Evolutionary conservation across 768 basidiomycete genomes (phyloP).

Genomic region (Auricularia cornea): DNA sequence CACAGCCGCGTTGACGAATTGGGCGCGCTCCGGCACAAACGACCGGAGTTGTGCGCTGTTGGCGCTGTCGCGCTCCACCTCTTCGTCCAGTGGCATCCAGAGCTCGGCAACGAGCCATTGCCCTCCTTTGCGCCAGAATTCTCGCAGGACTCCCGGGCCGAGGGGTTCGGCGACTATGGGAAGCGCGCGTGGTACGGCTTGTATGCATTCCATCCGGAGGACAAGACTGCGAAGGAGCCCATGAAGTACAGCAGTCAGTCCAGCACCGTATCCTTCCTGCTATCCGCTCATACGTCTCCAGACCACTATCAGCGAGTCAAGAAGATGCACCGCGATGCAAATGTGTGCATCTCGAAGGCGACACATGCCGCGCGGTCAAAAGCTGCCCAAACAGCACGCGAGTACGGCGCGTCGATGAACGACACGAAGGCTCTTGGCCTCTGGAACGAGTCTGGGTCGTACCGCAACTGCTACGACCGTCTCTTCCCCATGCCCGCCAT

Average conservation of each 20-base stretch:
- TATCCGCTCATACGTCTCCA: slow-evolving; percentile 4
- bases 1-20: slow-evolving; percentile 25
- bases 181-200: slow-evolving; percentile 22
- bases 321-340: slow-evolving; percentile 15
- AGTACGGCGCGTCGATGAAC: slow-evolving; percentile 19
- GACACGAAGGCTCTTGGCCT: slow-evolving; percentile 26
- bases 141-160: neutral
- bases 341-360: slow-evolving; percentile 22
- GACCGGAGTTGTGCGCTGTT: slow-evolving; percentile 24
- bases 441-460: slow-evolving; percentile 21
- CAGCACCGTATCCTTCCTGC: neutral
- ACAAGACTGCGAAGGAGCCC: slow-evolving; percentile 4
- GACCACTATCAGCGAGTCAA: slow-evolving; percentile 23
- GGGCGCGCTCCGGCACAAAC: slow-evolving; percentile 19
- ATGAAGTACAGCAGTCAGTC: slow-evolving; percentile 26
- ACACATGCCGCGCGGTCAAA: slow-evolving; percentile 24
- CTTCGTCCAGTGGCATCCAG: slow-evolving; percentile 25
- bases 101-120: neutral
- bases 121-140: slow-evolving; percentile 24
- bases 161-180: slow-evolving; percentile 20
- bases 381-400: slow-evolving; percentile 21
- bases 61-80: slow-evolving; percentile 20
- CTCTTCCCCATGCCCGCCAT: slow-evolving; percentile 22
- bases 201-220: slow-evolving; percentile 15
- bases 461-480: slow-evolving; percentile 21